A percentile compares a stretch with the other conserved stretches of the same genome.
Evolutionary conservation across 2,329 filamentous ascomycete species (phyloP).

Genomic region (Samsoniella hepiali): DNA sequence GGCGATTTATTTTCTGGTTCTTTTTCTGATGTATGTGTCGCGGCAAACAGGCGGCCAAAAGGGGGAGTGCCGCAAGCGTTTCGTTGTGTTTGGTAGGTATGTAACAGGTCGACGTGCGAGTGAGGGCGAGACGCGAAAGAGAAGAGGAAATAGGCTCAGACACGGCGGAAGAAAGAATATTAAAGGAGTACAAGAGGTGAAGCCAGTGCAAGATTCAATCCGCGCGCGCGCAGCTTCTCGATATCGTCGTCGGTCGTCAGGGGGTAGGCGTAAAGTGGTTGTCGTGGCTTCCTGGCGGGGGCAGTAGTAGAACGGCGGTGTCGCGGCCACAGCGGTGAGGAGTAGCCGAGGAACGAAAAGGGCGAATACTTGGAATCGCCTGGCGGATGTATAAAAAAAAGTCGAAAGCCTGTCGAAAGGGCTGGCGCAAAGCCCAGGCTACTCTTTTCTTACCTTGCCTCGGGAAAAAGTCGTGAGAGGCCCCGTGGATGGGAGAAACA

Average conservation of each 20-base stretch:
- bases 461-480: conserved; percentile 1
- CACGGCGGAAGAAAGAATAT: not conserved
- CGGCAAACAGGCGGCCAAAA: not conserved
- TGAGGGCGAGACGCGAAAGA: not conserved
- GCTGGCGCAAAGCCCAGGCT: conserved; percentile 17
- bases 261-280: conserved; percentile 7
- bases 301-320: not conserved
- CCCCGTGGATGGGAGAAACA: conserved; percentile 3
- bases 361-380: not conserved
- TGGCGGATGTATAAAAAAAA: not conserved
- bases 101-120: not conserved
- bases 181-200: not conserved
- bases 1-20: not conserved
- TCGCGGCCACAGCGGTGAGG: conserved; percentile 2
- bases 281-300: conserved; percentile 14
- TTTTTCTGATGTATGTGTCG: not conserved
- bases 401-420: conserved; percentile 11
- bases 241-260: not conserved
- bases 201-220: not conserved
- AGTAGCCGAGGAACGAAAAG: not conserved
- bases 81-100: conserved; percentile 4
- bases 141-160: not conserved
- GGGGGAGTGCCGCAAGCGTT: conserved; percentile 1
- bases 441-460: conserved; percentile 3
- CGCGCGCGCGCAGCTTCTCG: not conserved